Evolutionary conservation across 208 protist species (phyloP), one percentile per base, ranked within the genome.

Genomic region (Acanthamoeba healyi): DNA sequence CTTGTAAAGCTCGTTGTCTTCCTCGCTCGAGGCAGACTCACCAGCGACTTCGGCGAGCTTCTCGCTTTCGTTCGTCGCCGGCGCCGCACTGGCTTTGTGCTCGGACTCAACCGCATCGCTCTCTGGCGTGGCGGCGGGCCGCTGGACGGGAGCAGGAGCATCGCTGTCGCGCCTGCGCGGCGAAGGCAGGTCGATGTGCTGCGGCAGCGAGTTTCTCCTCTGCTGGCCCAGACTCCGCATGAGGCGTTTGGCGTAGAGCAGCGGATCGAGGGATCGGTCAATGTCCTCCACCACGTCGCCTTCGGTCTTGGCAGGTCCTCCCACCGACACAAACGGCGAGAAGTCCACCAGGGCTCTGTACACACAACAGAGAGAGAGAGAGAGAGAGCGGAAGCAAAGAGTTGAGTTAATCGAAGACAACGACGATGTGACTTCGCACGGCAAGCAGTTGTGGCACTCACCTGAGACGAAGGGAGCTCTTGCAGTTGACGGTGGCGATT

Each of bases 401-500:
- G 9, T 49, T 12, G n/a, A n/a, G n/a, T n/a, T n/a, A n/a, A n/a
- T n/a, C n/a, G n/a, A n/a, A n/a, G n/a, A n/a, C n/a, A n/a, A n/a
- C n/a, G n/a, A n/a, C n/a, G n/a, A n/a, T n/a, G n/a, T n/a, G n/a
- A n/a, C n/a, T n/a, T n/a, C n/a, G n/a, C n/a, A n/a, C n/a, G n/a
- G n/a, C n/a, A n/a, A n/a, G n/a, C n/a, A n/a, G n/a, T n/a, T n/a
- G n/a, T n/a, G n/a, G n/a, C n/a, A 38, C 19, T 42, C 19, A 46
- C 70, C 70, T 40, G 32, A 79, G 70, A 3, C 70, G 70, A 26
- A 79, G 70, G 70, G 70, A 79, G 70, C 70, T 79, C 70, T 79
- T 54, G 42, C 79, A 54, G 79, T 88, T 88, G 44, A 88, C 79
- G n/a, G 79, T 63, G 42, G 79, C 79, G 24, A 88, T 88, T 29